These are phyloP conservation scores for Pythium monospermum DNA, from an alignment of 352 stramenopile genomes.

Conservation along the genomic window DNA sequence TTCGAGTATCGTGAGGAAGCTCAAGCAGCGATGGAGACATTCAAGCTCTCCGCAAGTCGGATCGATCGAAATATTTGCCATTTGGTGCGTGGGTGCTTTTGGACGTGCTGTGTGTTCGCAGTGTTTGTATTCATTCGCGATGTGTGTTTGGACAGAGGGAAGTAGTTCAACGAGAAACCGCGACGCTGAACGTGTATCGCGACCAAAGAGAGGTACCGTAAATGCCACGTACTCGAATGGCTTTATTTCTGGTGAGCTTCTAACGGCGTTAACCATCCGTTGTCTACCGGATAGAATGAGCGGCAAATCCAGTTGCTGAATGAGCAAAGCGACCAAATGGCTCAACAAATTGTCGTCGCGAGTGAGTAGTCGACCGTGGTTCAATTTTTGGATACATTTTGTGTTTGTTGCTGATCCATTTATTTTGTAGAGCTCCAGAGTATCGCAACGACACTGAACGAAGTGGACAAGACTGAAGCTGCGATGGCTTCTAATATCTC, in stretches of 20 bases:
- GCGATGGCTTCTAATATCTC: background rate
- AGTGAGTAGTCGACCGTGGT: background rate
- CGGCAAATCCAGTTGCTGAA: background rate
- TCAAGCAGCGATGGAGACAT: constrained; percentile 12
- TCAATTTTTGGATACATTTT: too few species aligned
- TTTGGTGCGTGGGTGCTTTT: constrained; percentile 2
- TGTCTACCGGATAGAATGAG: constrained; percentile 2
- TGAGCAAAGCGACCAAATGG: background rate
- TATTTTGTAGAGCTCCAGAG: background rate
- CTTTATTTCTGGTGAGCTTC: too few species aligned
- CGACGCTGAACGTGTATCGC: too few species aligned
- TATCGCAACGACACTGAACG: background rate
- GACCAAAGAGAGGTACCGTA: background rate
- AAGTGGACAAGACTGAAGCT: background rate
- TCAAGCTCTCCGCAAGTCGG: constrained; percentile 12
- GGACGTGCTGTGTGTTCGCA: background rate
- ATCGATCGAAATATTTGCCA: constrained; percentile 19
- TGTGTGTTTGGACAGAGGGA: background rate
- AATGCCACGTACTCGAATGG: too few species aligned
- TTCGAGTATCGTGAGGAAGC: constrained; percentile 34
- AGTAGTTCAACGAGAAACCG: background rate
- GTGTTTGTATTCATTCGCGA: background rate
- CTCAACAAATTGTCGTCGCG: background rate
- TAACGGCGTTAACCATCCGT: too few species aligned
- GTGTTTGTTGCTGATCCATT: background rate